These are phyloP conservation scores for Haberlea rhodopensis DNA, from an alignment of 257 asterid genomes.

Conservation along the genomic window DNA sequence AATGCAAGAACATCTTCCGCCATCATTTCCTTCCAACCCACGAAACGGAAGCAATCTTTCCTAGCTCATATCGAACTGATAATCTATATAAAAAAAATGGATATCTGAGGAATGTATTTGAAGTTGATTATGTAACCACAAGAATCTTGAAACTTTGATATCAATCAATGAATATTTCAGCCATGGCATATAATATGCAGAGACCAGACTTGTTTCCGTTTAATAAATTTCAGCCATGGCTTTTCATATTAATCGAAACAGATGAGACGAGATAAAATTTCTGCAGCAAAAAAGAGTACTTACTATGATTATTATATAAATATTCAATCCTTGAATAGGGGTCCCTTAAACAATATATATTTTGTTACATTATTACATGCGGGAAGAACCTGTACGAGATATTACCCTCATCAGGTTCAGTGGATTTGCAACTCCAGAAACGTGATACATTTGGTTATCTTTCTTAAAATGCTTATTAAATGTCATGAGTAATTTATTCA, in stretches of 20 bases:
- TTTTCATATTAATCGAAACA: conserved; percentile 30
- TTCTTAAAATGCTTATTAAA: background rate
- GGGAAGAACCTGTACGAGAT: no score
- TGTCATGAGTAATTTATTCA: background rate
- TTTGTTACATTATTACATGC: no score
- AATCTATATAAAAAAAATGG: background rate
- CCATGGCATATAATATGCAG: conserved; percentile 29
- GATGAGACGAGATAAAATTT: background rate
- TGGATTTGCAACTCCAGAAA: no score
- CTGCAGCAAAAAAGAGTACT: background rate
- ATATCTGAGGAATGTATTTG: background rate
- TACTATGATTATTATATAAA: no score
- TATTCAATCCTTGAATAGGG: no score
- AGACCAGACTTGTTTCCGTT: conserved; percentile 15
- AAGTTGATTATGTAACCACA: background rate
- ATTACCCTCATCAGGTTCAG: no score
- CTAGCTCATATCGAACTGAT: conserved; percentile 30
- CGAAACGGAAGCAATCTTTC: conserved; percentile 33
- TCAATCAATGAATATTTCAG: conserved; percentile 25
- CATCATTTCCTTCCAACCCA: conserved; percentile 25
- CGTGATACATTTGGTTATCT: no score
- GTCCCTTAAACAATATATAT: no score
- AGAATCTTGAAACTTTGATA: background rate
- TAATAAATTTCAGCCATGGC: conserved; percentile 22
- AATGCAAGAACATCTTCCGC: conserved; percentile 10